Conservation (phyloP, 768 basidiomycete species). For the Pleurotus cornucopiae region DNA sequence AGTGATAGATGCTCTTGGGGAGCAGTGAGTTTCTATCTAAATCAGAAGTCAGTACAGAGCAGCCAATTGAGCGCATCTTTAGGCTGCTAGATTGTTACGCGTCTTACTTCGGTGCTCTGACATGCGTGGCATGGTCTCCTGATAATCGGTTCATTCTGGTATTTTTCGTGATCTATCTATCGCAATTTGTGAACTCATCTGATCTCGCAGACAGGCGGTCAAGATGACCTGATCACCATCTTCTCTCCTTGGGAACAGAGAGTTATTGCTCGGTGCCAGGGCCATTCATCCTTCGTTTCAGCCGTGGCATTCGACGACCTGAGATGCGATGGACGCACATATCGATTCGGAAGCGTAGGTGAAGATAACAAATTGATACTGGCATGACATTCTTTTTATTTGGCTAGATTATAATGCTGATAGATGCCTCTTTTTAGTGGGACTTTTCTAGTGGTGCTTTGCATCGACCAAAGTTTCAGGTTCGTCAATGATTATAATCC, state of each 20-base stretch:
- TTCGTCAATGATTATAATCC: constrained; percentile 15
- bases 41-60: neutral
- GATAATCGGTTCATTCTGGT: constrained; percentile 92
- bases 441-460: constrained; percentile 89
- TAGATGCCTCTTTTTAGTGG: constrained; percentile 52
- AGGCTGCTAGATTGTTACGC: constrained; percentile 93
- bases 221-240: constrained; percentile 94
- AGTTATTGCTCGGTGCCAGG: constrained; percentile 93
- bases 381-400: constrained; percentile 36
- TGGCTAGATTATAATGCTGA: constrained; percentile 9
- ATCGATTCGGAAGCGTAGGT: constrained; percentile 93
- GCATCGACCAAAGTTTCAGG: constrained; percentile 81
- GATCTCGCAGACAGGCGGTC: constrained; percentile 76
- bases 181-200: constrained; percentile 7
- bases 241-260: constrained; percentile 94
- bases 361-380: constrained; percentile 95
- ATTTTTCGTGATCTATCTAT: constrained; percentile 4
- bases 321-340: constrained; percentile 83
- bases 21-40: constrained; percentile 54
- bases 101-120: constrained; percentile 91
- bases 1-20: constrained; percentile 83
- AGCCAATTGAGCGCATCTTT: neutral
- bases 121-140: constrained; percentile 91
- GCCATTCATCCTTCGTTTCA: constrained; percentile 93
- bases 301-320: constrained; percentile 87